Conservation (phyloP, 306 rosid genomes). For the Vachellia pachyceras region DNA sequence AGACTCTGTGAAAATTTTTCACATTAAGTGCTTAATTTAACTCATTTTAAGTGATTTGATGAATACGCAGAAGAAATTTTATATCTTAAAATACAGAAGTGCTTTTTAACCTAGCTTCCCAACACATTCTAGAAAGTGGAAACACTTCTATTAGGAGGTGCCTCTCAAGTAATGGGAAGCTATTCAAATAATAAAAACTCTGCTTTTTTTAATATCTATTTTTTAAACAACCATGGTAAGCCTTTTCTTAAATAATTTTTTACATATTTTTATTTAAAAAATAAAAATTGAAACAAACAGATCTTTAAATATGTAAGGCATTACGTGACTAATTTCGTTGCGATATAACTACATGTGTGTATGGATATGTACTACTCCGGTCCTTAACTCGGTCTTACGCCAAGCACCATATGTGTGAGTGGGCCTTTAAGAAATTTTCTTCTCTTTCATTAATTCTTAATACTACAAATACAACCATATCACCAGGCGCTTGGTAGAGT, state of each 20-base stretch:
- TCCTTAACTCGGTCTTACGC: too few species aligned
- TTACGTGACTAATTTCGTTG: neutral
- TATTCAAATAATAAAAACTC: too few species aligned
- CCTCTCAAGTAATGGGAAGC: neutral
- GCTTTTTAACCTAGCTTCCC: too few species aligned
- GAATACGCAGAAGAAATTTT: too few species aligned
- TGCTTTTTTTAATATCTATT: neutral
- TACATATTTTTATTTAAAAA: neutral
- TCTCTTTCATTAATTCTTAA: neutral
- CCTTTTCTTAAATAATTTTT: neutral
- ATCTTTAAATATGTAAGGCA: neutral
- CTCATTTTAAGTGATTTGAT: too few species aligned
- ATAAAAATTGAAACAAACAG: neutral
- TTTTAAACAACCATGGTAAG: neutral
- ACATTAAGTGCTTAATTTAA: too few species aligned
- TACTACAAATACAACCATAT: neutral
- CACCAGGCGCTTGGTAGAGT: too few species aligned
- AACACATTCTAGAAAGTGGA: too few species aligned
- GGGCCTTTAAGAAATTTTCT: neutral
- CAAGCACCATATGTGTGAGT: neutral
- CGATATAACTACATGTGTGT: neutral
- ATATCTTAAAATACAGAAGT: too few species aligned
- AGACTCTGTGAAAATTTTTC: too few species aligned
- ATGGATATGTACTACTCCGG: too few species aligned
- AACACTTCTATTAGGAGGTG: neutral